Base-by-base conservation (phyloP, 2,329 filamentous ascomycete species). In the Corynespora cassiicola region DNA sequence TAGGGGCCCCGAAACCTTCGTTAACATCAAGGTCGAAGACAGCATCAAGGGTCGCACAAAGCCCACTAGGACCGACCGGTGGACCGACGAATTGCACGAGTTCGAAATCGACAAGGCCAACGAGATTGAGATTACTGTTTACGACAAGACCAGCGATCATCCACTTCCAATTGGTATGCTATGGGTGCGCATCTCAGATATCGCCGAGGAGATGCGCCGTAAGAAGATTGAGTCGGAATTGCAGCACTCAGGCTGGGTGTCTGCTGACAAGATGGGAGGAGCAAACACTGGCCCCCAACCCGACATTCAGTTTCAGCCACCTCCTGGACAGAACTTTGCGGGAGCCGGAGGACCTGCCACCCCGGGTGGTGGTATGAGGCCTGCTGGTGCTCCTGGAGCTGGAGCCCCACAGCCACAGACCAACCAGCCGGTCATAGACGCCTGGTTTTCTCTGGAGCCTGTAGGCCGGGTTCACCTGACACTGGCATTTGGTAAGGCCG, bases 21-120 rank as follows among this genome's bases (percentile, higher is more conserved):
- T 99, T 43, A 86, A 94, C 49, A 86, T 99, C 67, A 99, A 99
- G 72, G 92, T 97, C 28, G 94, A 99, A 73, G 94, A 99, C 70
- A 83, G 86, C 36, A 83, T 96, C 47, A 90, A 95, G 58, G 91
- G 90, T 25, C 83, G 90, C 52, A 99, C 94, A 16, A 89, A 84
- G 66, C 81, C 87, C 1, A 90, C 91, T 7, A 81, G 91, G 41
- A 95, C 79, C 46, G 94, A 99, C 70, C 84, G 84, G 59, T 99
- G 92, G 92, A 85, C 90, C 26, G 88, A 90, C 54, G 94, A 99
- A 71, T 82, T 85, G 22, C 94, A 96, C 69, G 90, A 85, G 42
- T 86, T 99, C 46, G 89, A 94, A 50, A 94, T 99, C 39, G 92
- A 97, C 72, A 97, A 97, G 75, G 94, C 94, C 35, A 99, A 99